Percentiles rank a stretch among this genome's conserved stretches.
Evolutionary conservation across 2,329 filamentous ascomycete species (phyloP).

Genomic region (Diplocarpon rosae): DNA sequence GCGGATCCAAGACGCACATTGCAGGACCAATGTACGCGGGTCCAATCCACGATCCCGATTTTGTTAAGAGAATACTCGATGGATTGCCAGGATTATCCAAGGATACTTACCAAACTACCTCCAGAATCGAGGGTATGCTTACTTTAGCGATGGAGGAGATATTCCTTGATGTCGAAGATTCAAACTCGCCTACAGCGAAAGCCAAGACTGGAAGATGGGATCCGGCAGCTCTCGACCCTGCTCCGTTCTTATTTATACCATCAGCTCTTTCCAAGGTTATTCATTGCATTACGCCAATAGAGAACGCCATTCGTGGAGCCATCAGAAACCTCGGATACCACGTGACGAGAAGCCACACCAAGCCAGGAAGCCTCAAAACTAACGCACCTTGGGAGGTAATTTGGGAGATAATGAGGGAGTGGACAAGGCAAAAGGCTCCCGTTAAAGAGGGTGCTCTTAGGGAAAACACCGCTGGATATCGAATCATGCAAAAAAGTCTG

Average conservation of each 20-base stretch:
- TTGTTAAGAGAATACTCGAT: constrained; percentile 68
- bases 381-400: constrained; percentile 83
- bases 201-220: constrained; percentile 35
- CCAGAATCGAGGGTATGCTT: constrained; percentile 84
- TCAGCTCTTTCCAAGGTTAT: constrained; percentile 64
- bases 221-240: constrained; percentile 55
- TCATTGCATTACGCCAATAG: constrained; percentile 69
- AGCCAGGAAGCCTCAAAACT: constrained; percentile 83
- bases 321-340: constrained; percentile 70
- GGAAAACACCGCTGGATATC: constrained; percentile 58
- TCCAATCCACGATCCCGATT: constrained; percentile 72
- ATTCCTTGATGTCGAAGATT: constrained; percentile 14
- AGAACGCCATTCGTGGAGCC: constrained; percentile 70
- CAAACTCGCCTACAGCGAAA: constrained; percentile 27
- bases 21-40: constrained; percentile 94
- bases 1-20: constrained; percentile 75
- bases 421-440: constrained; percentile 70
- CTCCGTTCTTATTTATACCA: constrained; percentile 81
- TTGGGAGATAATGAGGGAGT: constrained; percentile 91
- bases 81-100: constrained; percentile 56
- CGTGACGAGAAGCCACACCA: constrained; percentile 78
- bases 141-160: constrained; percentile 73
- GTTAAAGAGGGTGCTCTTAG: constrained; percentile 63
- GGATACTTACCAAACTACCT: constrained; percentile 66
- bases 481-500: constrained; percentile 42